Evolutionary conservation across 2,329 filamentous ascomycete species (phyloP).

Genomic region (Botrytis hyacinthi): DNA sequence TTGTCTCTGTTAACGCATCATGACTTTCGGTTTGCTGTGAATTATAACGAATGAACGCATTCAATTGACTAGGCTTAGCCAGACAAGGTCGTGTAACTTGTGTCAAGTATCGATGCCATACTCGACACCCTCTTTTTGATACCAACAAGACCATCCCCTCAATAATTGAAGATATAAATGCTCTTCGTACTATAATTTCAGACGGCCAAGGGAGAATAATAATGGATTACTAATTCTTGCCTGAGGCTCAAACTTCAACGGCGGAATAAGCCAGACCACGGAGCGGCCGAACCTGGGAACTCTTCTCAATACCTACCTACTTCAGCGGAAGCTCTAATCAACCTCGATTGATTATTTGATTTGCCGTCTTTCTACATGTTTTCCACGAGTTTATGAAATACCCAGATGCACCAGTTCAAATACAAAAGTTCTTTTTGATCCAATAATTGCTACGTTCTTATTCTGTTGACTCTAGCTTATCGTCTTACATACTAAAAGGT

Average conservation of each 20-base stretch:
- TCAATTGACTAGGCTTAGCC: conserved; percentile 7
- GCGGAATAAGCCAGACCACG: conserved; percentile 8
- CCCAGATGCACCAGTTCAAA: neutral
- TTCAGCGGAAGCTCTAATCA: conserved; percentile 13
- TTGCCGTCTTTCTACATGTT: conserved; percentile 7
- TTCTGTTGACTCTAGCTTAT: conserved; percentile 9
- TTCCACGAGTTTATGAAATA: conserved; percentile 17
- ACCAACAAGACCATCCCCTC: conserved; percentile 35
- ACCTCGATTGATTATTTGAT: conserved; percentile 4
- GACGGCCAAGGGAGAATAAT: neutral
- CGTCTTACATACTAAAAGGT: conserved; percentile 22
- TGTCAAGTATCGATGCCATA: conserved; percentile 32
- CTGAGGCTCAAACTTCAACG: neutral
- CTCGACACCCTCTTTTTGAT: conserved; percentile 30
- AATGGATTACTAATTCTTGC: conserved; percentile 10
- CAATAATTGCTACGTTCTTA: conserved; percentile 18
- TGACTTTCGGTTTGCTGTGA: conserved; percentile 27
- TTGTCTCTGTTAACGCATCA: conserved; percentile 48
- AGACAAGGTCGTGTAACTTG: conserved; percentile 6
- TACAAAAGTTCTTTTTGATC: conserved; percentile 4
- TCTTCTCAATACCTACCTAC: conserved; percentile 20
- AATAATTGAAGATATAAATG: neutral
- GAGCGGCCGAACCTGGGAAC: conserved; percentile 1
- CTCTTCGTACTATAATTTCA: neutral
- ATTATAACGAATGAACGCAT: conserved; percentile 24